Evolutionary conservation across 768 basidiomycete genomes (phyloP), one percentile per base, ranked within the genome.

Genomic region (Russula sp.): DNA sequence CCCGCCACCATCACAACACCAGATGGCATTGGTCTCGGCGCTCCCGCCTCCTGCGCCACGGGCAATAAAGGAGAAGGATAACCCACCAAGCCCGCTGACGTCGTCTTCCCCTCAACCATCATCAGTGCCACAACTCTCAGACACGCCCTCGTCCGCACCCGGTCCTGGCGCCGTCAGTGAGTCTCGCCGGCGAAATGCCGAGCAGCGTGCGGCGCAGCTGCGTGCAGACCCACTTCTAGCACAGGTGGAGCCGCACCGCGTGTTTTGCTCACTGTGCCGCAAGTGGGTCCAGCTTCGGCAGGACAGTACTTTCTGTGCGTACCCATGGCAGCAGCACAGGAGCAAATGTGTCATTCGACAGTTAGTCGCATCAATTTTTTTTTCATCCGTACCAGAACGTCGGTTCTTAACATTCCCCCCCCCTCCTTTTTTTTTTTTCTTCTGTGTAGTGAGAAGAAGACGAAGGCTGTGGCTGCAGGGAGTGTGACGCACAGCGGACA

Each of bases 271-370:
- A 3, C 73, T 91, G 1, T 92, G 90, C 71, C 78, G 81, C 69
- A 90, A 91, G 73, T 91, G 89, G 89, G 88, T 91, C 1, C 89
- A 91, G 72, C 78, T 91, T 20, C 73, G 89, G 47, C 88, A 89
- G 71, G 89, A 91, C 68, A 84, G 83, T 63, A 82, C 83, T 10
- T 91, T 86, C 71, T 91, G 89, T 67, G 86, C 89, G 57, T 89
- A 90, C 70, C 89, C 89, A 44, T 91, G 89, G 89, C 71, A 84
- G 62, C 87, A 88, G 74, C 89, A 91, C 72, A 81, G 87, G 20
- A 81, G 78, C 31, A 91, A 89, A 73, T 91, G 89, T 75, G 71
- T 88, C 50, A 81, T 83, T n/a, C 74, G 87, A 69, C 79, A 84
- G 88, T 90, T 72, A 70, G 84, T 83, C 47, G 0, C 51, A 58